Evolutionary conservation across 257 asterid genomes (phyloP).

Genomic region (Osmanthus fragrans): DNA sequence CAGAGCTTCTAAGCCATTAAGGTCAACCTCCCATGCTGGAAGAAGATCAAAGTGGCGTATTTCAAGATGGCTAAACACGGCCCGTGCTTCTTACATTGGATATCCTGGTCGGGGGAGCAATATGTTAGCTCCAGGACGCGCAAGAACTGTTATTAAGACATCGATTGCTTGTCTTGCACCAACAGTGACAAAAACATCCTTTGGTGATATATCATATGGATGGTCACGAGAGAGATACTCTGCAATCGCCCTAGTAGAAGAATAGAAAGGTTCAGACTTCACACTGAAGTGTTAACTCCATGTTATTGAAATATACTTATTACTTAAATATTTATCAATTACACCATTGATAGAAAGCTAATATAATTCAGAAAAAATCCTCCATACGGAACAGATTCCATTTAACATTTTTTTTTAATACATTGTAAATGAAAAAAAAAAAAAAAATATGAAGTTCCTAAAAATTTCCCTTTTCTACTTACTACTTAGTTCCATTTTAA

Average conservation of each 20-base stretch:
- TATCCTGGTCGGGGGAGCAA: slow-evolving; percentile 14
- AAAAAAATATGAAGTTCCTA: too few species aligned
- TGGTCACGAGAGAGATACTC: slow-evolving; percentile 49
- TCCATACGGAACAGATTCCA: too few species aligned
- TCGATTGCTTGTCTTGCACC: slow-evolving; percentile 60
- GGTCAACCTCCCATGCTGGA: slow-evolving; percentile 18
- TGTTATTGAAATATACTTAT: not conserved
- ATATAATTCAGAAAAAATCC: too few species aligned
- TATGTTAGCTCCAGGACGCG: slow-evolving; percentile 52
- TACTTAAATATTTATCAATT: not conserved
- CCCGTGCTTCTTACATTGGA: slow-evolving; percentile 15
- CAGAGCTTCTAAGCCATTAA: slow-evolving; percentile 27
- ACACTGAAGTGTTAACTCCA: not conserved
- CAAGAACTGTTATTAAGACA: slow-evolving; percentile 47
- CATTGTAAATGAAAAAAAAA: too few species aligned
- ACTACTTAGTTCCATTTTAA: too few species aligned
- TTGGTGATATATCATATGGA: slow-evolving; percentile 33
- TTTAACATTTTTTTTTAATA: too few species aligned
- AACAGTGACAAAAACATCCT: slow-evolving; percentile 6
- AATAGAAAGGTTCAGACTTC: slow-evolving; percentile 2
- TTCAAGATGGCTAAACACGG: slow-evolving; percentile 11
- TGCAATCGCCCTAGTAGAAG: slow-evolving; percentile 58
- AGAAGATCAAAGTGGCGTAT: slow-evolving; percentile 18
- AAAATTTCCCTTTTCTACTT: too few species aligned
- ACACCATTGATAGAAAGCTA: too few species aligned